phyloP scores from a whole-genome alignment of 2,329 filamentous ascomycete genomes.

The Ophiosphaerella narmari region DNA sequence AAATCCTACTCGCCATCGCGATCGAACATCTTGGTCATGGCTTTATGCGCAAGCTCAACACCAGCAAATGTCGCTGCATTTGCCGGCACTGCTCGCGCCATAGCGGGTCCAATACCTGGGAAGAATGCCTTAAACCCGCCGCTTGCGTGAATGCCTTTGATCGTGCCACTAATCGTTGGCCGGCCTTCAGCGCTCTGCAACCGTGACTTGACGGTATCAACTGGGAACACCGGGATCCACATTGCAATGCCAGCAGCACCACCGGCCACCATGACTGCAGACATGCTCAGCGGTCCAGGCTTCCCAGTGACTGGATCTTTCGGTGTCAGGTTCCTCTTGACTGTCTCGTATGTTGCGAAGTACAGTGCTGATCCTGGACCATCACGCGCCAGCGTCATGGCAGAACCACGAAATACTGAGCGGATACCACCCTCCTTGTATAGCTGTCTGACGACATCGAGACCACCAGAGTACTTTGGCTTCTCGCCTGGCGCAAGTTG shows the following conservation, averaged over 20 bases:
- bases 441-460: conserved; percentile 90
- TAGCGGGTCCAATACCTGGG: conserved; percentile 90
- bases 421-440: conserved; percentile 89
- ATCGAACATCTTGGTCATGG: conserved; percentile 76
- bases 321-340: conserved; percentile 86
- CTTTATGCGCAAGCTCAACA: conserved; percentile 81
- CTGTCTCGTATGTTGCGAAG: conserved; percentile 95
- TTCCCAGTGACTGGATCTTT: conserved; percentile 72
- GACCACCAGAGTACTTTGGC: conserved; percentile 83
- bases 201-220: conserved; percentile 94
- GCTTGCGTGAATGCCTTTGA: conserved; percentile 78
- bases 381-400: conserved; percentile 90
- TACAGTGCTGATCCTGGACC: conserved; percentile 93
- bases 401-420: conserved; percentile 88
- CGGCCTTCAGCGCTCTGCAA: conserved; percentile 89
- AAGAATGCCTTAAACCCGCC: conserved; percentile 94
- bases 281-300: conserved; percentile 77
- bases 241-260: conserved; percentile 93
- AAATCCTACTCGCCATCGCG: conserved; percentile 33
- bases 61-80: conserved; percentile 95
- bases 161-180: conserved; percentile 77
- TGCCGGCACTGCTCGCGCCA: conserved; percentile 90
- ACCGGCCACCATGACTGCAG: conserved; percentile 83
- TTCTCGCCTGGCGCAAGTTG: conserved; percentile 84
- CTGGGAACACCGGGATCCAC: conserved; percentile 98